phyloP scores from a whole-genome alignment of 192 early-diverging fungal species.

The Polychytrium aggregatum region DNA sequence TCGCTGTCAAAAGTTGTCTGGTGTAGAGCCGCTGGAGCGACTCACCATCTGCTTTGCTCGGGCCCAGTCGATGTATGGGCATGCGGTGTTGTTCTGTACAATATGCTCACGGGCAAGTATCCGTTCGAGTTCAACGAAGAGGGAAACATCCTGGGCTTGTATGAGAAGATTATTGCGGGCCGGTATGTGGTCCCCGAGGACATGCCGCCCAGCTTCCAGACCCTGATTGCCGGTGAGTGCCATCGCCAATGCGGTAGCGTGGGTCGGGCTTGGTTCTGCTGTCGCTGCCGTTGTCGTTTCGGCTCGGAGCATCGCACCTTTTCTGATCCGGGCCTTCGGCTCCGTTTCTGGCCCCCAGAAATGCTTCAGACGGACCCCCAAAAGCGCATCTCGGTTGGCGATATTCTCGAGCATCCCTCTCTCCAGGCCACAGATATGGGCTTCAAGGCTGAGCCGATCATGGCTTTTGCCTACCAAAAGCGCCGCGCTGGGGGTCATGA shows the following conservation, averaged over 20 bases:
- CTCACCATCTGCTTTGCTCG: too few species aligned
- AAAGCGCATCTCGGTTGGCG: too few species aligned
- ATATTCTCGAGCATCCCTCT: too few species aligned
- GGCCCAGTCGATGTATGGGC: constrained; percentile 53
- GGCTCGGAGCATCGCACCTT: background rate
- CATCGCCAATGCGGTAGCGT: too few species aligned
- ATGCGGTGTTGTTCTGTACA: constrained; percentile 40
- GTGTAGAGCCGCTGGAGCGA: too few species aligned
- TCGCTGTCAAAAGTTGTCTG: too few species aligned
- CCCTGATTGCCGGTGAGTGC: constrained; percentile 27
- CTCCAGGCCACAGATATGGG: too few species aligned
- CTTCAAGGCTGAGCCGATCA: too few species aligned
- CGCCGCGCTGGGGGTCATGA: too few species aligned
- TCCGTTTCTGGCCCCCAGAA: constrained; percentile 11
- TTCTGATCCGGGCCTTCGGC: constrained; percentile 2
- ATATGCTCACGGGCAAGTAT: constrained; percentile 43
- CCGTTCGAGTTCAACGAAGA: constrained; percentile 48
- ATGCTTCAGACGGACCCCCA: constrained; percentile 32
- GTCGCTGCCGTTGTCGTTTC: background rate
- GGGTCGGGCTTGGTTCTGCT: too few species aligned
- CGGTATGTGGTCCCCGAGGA: constrained; percentile 30
- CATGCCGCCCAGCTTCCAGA: constrained; percentile 17
- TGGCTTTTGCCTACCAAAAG: too few species aligned
- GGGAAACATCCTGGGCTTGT: constrained; percentile 35
- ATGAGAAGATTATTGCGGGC: constrained; percentile 34